A percentile compares a stretch with the other conserved stretches of the same genome.
phyloP scores from a whole-genome alignment of 768 basidiomycete genomes.

The Terana coerulea region DNA sequence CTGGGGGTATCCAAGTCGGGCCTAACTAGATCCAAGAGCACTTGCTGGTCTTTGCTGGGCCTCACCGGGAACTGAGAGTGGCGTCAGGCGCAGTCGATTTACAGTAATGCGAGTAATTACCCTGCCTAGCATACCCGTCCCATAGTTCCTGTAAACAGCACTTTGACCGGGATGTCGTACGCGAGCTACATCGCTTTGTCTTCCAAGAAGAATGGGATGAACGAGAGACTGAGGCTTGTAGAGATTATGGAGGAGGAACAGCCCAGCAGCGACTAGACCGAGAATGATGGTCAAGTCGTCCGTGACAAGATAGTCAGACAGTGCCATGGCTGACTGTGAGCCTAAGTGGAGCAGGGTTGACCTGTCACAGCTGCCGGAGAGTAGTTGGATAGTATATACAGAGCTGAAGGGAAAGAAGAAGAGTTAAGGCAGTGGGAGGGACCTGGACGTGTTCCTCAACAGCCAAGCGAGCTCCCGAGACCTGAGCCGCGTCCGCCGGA shows the following conservation, averaged over 20 bases:
- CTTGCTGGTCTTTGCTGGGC: slow-evolving; percentile 68
- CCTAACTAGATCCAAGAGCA: slow-evolving; percentile 63
- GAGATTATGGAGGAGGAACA: slow-evolving; percentile 73
- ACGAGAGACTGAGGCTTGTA: slow-evolving; percentile 84
- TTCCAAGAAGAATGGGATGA: slow-evolving; percentile 88
- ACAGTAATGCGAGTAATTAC: slow-evolving; percentile 38
- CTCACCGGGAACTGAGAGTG: slow-evolving; percentile 60
- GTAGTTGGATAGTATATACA: not conserved
- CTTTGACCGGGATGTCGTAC: slow-evolving; percentile 81
- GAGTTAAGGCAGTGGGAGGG: not conserved
- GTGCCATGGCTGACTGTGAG: not conserved
- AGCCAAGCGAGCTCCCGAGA: no score
- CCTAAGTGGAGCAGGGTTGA: not conserved
- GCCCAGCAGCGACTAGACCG: slow-evolving; percentile 68
- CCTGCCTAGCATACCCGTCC: slow-evolving; percentile 77
- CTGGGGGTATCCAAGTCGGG: slow-evolving; percentile 62
- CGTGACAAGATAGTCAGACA: slow-evolving; percentile 62
- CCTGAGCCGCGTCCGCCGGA: no score
- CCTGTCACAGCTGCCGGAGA: not conserved
- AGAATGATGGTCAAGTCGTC: slow-evolving; percentile 80
- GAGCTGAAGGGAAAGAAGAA: not conserved
- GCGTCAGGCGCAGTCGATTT: slow-evolving; percentile 6
- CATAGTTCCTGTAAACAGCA: slow-evolving; percentile 88
- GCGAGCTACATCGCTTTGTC: slow-evolving; percentile 85
- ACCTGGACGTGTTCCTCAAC: not conserved